Base-by-base conservation (phyloP, 2,329 filamentous ascomycete genomes). In the Alternaria brassicicola region DNA sequence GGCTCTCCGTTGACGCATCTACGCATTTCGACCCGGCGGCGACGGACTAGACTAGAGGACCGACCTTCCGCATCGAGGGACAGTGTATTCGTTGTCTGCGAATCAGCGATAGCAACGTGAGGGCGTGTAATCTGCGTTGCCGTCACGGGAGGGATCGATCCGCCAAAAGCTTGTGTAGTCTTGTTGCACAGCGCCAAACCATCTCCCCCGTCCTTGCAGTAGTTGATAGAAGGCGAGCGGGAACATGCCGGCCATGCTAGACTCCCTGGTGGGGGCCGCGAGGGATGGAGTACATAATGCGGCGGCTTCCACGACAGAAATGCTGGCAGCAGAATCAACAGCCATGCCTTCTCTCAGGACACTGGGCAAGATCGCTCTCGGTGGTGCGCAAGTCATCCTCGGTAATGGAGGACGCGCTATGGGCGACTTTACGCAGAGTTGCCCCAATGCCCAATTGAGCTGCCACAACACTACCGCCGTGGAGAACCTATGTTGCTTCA, bases 401-500 rank as follows among this genome's bases (percentile, higher is more conserved):
- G 73, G 72, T 42, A 60, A 64, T 42, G 72, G 68, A 7, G 51
- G 47, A 15, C 51, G 52, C 19, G 75, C 75, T 10, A 63, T 71
- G 67, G 74, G 41, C 60, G 66, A 17, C 52, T 72, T 39, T 43
- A 62, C 57, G 59, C 70, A 36, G 35, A 59, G 35, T 6, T 78
- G 76, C 55, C 63, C 75, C 10, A 76, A 78, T 60, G 76, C 77
- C 7, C 80, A 82, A 60, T 71, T 89, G 51, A 89, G 86, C 67
- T 92, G 89, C 70, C 84, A 87, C 56, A 88, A 88, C 69, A 85
- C 83, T 6, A 86, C 86, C 3, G 76, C 78, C 7, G 83, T 85
- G n/a, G 74, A 82, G 49, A 82, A 92, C 69, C 84, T 87, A 6
- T 93, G 90, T 79, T 93, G 90, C 78, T 90, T 92, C 79, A 90